Evolutionary conservation across 1,284 basidiomycete genomes (phyloP), one percentile per base, ranked within the genome.

Genomic region (Cutaneotrichosporon daszewskae): DNA sequence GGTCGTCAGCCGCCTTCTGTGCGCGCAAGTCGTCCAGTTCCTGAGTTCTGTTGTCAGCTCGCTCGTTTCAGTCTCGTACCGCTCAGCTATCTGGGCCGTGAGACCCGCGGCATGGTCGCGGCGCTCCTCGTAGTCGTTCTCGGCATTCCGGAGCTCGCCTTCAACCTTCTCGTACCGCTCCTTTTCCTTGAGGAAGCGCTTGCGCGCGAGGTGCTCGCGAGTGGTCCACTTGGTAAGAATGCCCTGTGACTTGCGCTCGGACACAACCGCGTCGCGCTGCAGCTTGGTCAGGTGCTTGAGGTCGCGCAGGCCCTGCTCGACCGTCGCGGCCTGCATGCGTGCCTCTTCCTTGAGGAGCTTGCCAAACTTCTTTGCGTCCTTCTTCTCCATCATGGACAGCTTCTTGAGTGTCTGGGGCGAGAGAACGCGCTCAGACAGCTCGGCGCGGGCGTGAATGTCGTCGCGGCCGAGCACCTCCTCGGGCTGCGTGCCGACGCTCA

Each of bases 1-100:
- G 66, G 51, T 74, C 73, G 52, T 74, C 73, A 5, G 69, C 70
- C 17, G 70, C 71, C 63, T 73, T 73, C 42, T 69, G 66, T 13
- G 61, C 65, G 42, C 72, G 56, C 25, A 73, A 48, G 47, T 72
- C 68, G 47, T 74, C 72, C 28, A 74, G 60, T 45, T 74, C 72
- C 47, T 68, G 60, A 10, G 66, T 68, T 58, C 72, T 68, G 45
- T 17, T 33, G 40, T 37, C 23, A 40, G 39, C 35, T 25, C 7
- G 29, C 24, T 13, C 23, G 14, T 27, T 19, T 17, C 24, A 5
- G 9, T 33, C 52, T 5, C 45, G 33, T 25, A 43, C 43, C 38
- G 37, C 50, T 69, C 67, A 2, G 67, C 67, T 4, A 69, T 56
- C 46, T 67, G 65, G 24, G 57, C 53, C 6, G 67, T 69, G 26